Base-by-base conservation (phyloP, 176 grass and related monocot genomes). In the Musa schizocarpa region DNA sequence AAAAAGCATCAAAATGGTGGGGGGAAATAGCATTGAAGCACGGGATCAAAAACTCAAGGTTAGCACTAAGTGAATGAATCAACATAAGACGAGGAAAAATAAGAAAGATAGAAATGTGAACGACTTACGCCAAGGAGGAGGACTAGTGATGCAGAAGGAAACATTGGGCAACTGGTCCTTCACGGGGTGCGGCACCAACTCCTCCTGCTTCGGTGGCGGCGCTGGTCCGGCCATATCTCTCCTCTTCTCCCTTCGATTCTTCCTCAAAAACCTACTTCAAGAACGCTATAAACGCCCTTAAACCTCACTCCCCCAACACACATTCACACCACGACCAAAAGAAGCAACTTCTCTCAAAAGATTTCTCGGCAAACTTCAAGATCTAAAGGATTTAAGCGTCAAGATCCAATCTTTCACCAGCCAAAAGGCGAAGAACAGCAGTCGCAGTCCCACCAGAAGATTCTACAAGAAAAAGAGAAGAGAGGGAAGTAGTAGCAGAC, bases 41-140 rank as follows among this genome's bases (percentile, higher is more conserved):
- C 29, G 3, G 24, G 14, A 50, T 43, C 0, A 50, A 50, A 14
- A 20, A 21, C 16, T 70, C 17, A 50, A 50, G 17, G 68, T n/a
- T 14, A 11, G 51, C n/a, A 52, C 23, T 23, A 58, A 65, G 10
- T 48, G 52, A 74, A 53, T 10, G 50, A 9, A 49, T 53, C 48
- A 13, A 23, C 23, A 54, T 27, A 76, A 13, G 1, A 72, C 23
- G 48, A 73, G 23, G 1, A 72, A 13, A 69, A 9, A 34, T 61
- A 51, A 76, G 67, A 11, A 56, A 56, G 13, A 48, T 9, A 68
- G 52, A 85, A 82, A 77, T 69, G 73, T 19, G 48, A n/a, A 7
- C 54, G 82, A 83, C 88, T 86, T 84, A 99, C 95, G 95, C 95
- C 90, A 92, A 64, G 88, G 90, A 64, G 95, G 95, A 55, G 95